Evolutionary conservation across 352 stramenopile genomes (phyloP), one percentile per base, ranked within the genome.

Genomic region (Blastocystis hominis): DNA sequence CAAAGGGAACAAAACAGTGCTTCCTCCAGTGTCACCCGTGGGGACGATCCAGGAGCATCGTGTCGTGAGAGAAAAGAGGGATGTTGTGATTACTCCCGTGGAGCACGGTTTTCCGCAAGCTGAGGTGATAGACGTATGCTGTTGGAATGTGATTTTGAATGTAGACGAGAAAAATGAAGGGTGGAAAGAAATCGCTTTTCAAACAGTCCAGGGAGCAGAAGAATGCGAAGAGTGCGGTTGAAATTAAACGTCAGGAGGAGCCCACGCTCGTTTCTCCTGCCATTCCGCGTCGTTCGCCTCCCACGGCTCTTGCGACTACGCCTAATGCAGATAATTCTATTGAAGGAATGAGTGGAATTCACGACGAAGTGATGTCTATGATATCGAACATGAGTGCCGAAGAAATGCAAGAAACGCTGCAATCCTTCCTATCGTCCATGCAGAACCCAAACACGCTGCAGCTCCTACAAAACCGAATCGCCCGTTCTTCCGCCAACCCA

Each of bases 171-270:
- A 44, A 44, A 17, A 15, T 34, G 30, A 72, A 47, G n/a, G 50
- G 20, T 54, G 55, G 72, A 44, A 84, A 47, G 72, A 84, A 84
- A 53, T 84, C 72, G 9, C 53, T 84, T 46, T 84, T 84, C 30
- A 63, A 64, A 34, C 72, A 84, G 15, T 64, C 72, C 20, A 64
- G 59, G 72, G 72, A 84, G 56, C 9, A 30, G 1, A 84, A 84
- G 24, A 53, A 47, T 24, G 17, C 3, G 24, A 42, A 34, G 64
- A 44, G 10, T 55, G 64, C 64, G 13, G 24, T 17, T 38, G 36
- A 34, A 10, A 36, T 20, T 1, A 42, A 54, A 3, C 0, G 38
- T 17, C 38, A 84, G 50, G 46, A 47, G 47, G 34, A 46, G 5
- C 17, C 40, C 0, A 34, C 44, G 13, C 6, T 47, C 3, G 15